Evolutionary conservation across 2,329 filamentous ascomycete genomes (phyloP), one percentile per base, ranked within the genome.

Genomic region (Bretziella fagacearum): DNA sequence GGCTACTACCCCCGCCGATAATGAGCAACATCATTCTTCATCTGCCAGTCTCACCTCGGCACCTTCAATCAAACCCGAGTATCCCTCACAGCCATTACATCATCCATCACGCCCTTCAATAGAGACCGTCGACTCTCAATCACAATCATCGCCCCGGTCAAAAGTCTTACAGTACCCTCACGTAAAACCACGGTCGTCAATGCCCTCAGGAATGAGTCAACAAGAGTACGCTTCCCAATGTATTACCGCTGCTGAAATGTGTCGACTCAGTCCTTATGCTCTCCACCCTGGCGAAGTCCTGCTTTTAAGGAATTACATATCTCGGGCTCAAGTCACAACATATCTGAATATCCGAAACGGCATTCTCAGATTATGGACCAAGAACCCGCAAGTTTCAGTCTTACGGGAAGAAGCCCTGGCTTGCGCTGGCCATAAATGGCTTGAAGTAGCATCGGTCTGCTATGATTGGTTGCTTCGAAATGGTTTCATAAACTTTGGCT

Each of bases 401-500:
- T 82, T 81, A 22, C 72, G 79, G 41, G 79, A 87, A 59, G 85
- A 95, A 62, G 91, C 91, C 5, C 74, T 89, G 37, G 91, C 91
- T 3, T 96, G 89, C 64, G 84, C 86, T 44, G 86, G 94, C 56
- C 70, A 73, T 46, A 77, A 86, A 46, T 96, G 86, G 78, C 94
- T 94, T 61, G 81, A 85, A 51, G 74, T 89, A 39, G 87, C 91
- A 7, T 84, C 78, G 53, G 72, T 95, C 48, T 91, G 86, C 53
- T 93, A 91, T 58, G 79, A 93, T 60, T 98, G 89, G 89, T 73
- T 98, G 15, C 70, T 87, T 48, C 79, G 89, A 51, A 77, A 82
- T 53, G 91, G 91, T 17, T 94, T 93, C 60, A 93, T 98, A 65
- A 98, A 98, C 61, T 95, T 86, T 60, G 91, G 93, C 13, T 96